Evolutionary conservation across 352 stramenopile species (phyloP).

Genomic region (Phytophthora pini): DNA sequence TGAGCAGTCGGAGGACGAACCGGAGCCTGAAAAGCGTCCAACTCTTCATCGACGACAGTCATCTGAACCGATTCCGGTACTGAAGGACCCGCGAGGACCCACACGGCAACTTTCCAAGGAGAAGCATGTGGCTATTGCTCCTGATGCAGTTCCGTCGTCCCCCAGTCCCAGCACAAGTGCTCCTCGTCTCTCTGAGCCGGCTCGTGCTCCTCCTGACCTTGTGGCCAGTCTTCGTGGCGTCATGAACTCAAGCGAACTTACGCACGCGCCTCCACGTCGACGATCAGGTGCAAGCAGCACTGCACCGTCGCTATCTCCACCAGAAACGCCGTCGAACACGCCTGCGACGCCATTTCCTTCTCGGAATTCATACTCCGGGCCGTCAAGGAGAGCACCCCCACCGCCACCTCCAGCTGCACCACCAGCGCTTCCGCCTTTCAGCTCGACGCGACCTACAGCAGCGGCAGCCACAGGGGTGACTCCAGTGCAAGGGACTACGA

Average conservation of each 20-base stretch:
- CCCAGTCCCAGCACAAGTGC: slow-evolving; percentile 10
- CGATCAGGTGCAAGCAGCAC: slow-evolving; percentile 11
- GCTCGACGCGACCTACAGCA: slow-evolving; percentile 7
- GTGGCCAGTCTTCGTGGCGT: slow-evolving; percentile 64
- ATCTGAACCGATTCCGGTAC: slow-evolving; percentile 12
- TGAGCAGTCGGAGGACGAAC: slow-evolving; percentile 32
- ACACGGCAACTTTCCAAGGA: slow-evolving; percentile 18
- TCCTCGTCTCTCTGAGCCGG: slow-evolving; percentile 21
- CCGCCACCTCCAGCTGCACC: slow-evolving; percentile 23
- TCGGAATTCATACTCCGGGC: slow-evolving; percentile 1
- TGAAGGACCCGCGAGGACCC: slow-evolving; percentile 17
- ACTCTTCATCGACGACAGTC: slow-evolving; percentile 18
- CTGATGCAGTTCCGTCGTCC: slow-evolving; percentile 6
- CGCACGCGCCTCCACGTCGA: slow-evolving; percentile 46
- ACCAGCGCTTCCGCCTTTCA: slow-evolving; percentile 16
- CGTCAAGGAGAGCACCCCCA: slow-evolving; percentile 16
- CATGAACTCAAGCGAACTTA: slow-evolving; percentile 80
- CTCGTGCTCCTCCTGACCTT: slow-evolving; percentile 53
- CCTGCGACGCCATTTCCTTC: slow-evolving; percentile 9
- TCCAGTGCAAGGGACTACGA: slow-evolving; percentile 40
- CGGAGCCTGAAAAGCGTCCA: slow-evolving; percentile 36
- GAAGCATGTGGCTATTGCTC: slow-evolving; percentile 36
- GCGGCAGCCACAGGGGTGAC: slow-evolving; percentile 4
- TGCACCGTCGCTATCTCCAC: slow-evolving; percentile 17
- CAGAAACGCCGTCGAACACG: slow-evolving; percentile 19